Conservation (phyloP, 2,329 filamentous ascomycete genomes). For the Aspergillus novofumigatus region DNA sequence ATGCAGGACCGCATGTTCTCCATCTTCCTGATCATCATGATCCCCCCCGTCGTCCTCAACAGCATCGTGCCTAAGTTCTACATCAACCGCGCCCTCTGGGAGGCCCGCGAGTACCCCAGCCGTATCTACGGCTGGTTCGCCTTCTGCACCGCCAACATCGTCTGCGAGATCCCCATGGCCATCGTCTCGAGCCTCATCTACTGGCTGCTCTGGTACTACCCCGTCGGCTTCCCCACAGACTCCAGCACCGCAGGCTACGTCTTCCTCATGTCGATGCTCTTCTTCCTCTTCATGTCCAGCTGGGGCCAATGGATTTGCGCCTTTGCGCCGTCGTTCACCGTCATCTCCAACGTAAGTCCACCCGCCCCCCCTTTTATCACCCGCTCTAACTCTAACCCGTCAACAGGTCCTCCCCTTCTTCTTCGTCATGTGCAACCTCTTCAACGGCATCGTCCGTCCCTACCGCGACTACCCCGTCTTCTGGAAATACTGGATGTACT, state of each 20-base stretch:
- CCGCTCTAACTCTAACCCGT: slow-evolving; percentile 4
- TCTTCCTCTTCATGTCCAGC: slow-evolving; percentile 68
- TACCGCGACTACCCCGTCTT: slow-evolving; percentile 63
- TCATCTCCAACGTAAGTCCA: slow-evolving; percentile 59
- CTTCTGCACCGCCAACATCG: slow-evolving; percentile 68
- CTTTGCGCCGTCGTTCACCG: slow-evolving; percentile 73
- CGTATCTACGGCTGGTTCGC: slow-evolving; percentile 75
- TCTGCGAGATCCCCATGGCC: slow-evolving; percentile 68
- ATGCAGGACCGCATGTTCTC: slow-evolving; percentile 79
- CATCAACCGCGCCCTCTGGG: slow-evolving; percentile 67
- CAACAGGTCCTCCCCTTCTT: slow-evolving; percentile 65
- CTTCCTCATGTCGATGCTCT: slow-evolving; percentile 73
- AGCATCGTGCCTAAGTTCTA: slow-evolving; percentile 74
- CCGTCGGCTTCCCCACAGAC: slow-evolving; percentile 64
- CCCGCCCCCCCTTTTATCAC: not conserved
- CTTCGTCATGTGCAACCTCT: slow-evolving; percentile 71
- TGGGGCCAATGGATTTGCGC: slow-evolving; percentile 86
- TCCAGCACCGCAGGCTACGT: slow-evolving; percentile 66
- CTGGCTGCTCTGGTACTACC: slow-evolving; percentile 73
- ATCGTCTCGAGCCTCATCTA: slow-evolving; percentile 64
- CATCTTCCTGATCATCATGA: slow-evolving; percentile 59
- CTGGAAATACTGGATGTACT: slow-evolving; percentile 70
- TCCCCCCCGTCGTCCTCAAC: slow-evolving; percentile 70
- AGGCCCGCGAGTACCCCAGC: slow-evolving; percentile 67
- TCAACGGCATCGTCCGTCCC: slow-evolving; percentile 72